Evolutionary conservation across 73 alveolate species (phyloP).

Genomic region (Diophrys appendiculata): DNA sequence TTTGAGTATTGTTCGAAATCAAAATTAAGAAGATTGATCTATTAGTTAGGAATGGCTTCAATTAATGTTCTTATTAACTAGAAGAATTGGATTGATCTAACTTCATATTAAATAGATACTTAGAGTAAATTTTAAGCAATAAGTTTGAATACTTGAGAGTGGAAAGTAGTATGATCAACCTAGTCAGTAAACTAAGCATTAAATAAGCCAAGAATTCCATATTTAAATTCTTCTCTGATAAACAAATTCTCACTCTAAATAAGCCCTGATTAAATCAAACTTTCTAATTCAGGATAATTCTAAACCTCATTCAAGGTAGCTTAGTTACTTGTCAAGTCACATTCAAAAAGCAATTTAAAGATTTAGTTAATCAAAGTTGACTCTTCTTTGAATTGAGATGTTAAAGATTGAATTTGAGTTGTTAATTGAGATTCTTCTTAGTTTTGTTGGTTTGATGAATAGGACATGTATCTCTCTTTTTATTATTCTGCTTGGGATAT

Average conservation of each 20-base stretch:
- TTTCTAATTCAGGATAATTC: background rate
- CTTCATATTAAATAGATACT: slow-evolving; percentile 3
- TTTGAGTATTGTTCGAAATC: background rate
- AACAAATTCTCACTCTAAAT: background rate
- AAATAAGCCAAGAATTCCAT: background rate
- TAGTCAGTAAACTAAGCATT: background rate
- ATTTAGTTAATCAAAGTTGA: background rate
- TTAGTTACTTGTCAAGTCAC: background rate
- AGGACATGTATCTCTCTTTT: slow-evolving; percentile 4
- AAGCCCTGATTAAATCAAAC: background rate
- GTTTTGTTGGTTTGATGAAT: slow-evolving; percentile 5
- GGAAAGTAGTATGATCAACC: background rate
- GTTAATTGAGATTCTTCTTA: background rate
- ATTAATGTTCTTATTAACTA: slow-evolving; percentile 8
- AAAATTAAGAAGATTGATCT: background rate
- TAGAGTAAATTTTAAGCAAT: background rate
- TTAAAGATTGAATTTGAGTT: background rate
- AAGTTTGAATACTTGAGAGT: background rate
- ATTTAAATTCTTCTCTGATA: background rate
- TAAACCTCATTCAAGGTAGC: background rate
- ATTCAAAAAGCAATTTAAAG: background rate
- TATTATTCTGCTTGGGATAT: background rate
- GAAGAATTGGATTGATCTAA: slow-evolving; percentile 4
- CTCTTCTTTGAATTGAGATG: slow-evolving; percentile 3
- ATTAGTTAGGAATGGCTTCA: background rate